These are phyloP conservation scores for Lophiotrema nucula DNA, from an alignment of 495 filamentous ascomycete genomes.

Conservation along the genomic window DNA sequence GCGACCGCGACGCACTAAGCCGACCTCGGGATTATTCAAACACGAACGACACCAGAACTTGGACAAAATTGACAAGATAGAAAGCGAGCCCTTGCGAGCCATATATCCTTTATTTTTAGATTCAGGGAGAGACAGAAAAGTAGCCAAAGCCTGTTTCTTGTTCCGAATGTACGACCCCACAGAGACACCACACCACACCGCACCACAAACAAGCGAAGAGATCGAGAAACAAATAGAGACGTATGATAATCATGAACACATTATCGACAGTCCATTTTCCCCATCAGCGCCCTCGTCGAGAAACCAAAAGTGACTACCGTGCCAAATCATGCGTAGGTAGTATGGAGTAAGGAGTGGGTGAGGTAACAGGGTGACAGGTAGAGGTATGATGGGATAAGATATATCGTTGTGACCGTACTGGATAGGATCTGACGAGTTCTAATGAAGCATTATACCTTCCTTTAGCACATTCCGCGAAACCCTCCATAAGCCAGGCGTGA, in stretches of 20 bases:
- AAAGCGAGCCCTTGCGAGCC: neutral
- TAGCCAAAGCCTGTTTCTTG: neutral
- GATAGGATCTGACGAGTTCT: neutral
- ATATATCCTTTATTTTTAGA: neutral
- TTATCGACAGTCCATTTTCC: neutral
- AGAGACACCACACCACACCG: neutral
- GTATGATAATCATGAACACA: neutral
- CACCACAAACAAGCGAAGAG: neutral
- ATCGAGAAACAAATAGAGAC: neutral
- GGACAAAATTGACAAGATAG: no score
- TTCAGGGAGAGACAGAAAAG: neutral
- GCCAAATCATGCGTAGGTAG: neutral
- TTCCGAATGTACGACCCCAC: neutral
- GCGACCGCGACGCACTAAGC: no score
- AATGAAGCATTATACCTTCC: neutral
- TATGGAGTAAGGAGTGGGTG: neutral
- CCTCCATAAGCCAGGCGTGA: neutral
- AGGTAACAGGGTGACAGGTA: no score
- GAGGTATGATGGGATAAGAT: neutral
- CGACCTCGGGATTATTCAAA: no score
- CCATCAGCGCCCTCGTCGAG: neutral
- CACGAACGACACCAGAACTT: no score
- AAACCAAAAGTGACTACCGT: neutral
- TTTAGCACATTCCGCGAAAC: neutral
- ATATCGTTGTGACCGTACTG: neutral